Base-by-base conservation (phyloP, 331 rosid genomes). In the Quercus lobata region DNA sequence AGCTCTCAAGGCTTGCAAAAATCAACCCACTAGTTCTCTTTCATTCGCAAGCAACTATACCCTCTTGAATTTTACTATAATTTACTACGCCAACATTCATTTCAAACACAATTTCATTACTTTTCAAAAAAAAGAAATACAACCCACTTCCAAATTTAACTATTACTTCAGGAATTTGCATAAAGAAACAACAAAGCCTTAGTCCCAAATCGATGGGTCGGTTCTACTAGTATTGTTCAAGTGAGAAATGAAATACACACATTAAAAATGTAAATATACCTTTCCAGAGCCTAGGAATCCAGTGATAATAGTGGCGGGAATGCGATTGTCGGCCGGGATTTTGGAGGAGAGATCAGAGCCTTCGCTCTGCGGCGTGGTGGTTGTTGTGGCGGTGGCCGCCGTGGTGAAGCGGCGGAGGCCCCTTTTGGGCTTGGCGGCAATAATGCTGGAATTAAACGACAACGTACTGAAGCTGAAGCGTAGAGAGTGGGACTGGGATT, bases 241-340 rank as follows among this genome's bases (percentile, higher is more conserved):
- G 14, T 41, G 14, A 41, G 49, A 41, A 14, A 41, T 41, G 49
- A 41, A 41, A 41, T 41, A 0, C 49, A 41, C 49, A 41, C 49
- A 41, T 12, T 1, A 49, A 49, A 14, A 49, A 14, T 3, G 17
- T 11, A 49, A 49, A 49, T 30, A 24, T 77, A 95, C 99, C 98
- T 95, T 90, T 74, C 99, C 99, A 60, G 99, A 91, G 63, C 99
- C 99, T 74, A 95, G 86, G 75, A 95, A 95, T 8, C 99, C 98
- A 73, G 98, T 95, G 72, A 93, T 93, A 56, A 95, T 95, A 12
- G 99, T 95, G 1, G 99, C 99, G 0, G 96, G 99, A 76, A 95
- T 79, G 60, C 96, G 88, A 74, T 91, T 72, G 61, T 95, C 99
- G 4, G 91, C 93, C 0, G 92, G 96, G 81, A 90, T 91, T 76